phyloP scores from a whole-genome alignment of 805 yeast species.

The Phaffomyces opuntiae region DNA sequence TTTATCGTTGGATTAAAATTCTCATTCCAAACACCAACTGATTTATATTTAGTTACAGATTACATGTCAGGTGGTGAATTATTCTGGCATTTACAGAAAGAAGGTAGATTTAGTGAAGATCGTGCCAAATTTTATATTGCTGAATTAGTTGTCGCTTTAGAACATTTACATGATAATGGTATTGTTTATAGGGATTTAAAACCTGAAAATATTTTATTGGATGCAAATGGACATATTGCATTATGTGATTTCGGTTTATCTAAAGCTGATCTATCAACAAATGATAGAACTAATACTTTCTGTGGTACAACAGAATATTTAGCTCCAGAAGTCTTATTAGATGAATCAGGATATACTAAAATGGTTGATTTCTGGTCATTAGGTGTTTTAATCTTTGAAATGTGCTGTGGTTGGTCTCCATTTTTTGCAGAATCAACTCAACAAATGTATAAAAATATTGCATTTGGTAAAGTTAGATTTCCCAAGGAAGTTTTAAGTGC shows the following conservation, averaged over 20 bases:
- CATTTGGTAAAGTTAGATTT: slow-evolving; percentile 95
- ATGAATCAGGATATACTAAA: slow-evolving; percentile 94
- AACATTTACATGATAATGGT: slow-evolving; percentile 91
- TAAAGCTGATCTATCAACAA: slow-evolving; percentile 80
- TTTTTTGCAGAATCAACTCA: slow-evolving; percentile 97
- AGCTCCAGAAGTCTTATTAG: slow-evolving; percentile 93
- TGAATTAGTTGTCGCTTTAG: slow-evolving; percentile 86
- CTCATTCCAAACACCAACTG: slow-evolving; percentile 92
- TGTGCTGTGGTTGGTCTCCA: slow-evolving; percentile 99
- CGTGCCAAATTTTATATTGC: slow-evolving; percentile 97
- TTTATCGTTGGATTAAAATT: slow-evolving; percentile 94
- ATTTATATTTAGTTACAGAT: slow-evolving; percentile 89
- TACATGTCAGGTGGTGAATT: slow-evolving; percentile 98
- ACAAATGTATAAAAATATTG: slow-evolving; percentile 98
- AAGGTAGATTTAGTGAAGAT: slow-evolving; percentile 88
- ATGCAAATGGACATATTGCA: slow-evolving; percentile 96
- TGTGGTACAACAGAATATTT: slow-evolving; percentile 98
- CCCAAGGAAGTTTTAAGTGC: slow-evolving; percentile 92
- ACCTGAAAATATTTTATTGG: slow-evolving; percentile 92
- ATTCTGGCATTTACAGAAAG: slow-evolving; percentile 95
- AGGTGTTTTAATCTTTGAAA: slow-evolving; percentile 94
- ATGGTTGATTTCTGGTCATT: slow-evolving; percentile 99
- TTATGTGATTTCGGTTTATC: slow-evolving; percentile 96
- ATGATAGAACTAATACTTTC: slow-evolving; percentile 88
- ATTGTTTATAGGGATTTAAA: slow-evolving; percentile 95